Percentiles rank a stretch among this genome's conserved stretches.
phyloP scores from a whole-genome alignment of 2,329 filamentous ascomycete species.

The Thielaviopsis ethacetica region DNA sequence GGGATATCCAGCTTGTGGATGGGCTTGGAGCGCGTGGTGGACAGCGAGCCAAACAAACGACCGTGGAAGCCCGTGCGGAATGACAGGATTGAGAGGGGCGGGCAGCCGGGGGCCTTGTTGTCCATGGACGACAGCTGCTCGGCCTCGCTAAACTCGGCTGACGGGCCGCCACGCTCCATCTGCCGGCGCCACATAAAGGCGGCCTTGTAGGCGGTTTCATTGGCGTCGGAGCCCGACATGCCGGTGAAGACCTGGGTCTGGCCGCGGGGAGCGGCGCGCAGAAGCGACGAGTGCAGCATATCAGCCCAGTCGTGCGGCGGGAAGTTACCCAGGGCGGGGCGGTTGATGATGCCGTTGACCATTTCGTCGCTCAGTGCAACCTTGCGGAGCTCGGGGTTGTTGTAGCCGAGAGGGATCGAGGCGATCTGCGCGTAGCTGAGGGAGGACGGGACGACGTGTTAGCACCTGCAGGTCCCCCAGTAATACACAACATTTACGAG shows the following conservation, averaged over 20 bases:
- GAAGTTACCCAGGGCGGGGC: slow-evolving; percentile 68
- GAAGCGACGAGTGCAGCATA: slow-evolving; percentile 53
- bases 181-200: slow-evolving; percentile 70
- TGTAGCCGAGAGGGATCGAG: slow-evolving; percentile 71
- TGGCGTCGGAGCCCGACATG: slow-evolving; percentile 65
- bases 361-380: slow-evolving; percentile 56
- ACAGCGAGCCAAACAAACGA: slow-evolving; percentile 61
- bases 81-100: slow-evolving; percentile 59
- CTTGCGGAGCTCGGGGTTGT: slow-evolving; percentile 51
- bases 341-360: slow-evolving; percentile 58
- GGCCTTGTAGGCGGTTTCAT: slow-evolving; percentile 74
- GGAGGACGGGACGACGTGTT: not conserved
- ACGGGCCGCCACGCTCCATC: slow-evolving; percentile 51
- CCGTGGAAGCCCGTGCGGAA: slow-evolving; percentile 70
- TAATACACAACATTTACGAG: no score
- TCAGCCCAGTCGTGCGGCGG: slow-evolving; percentile 59
- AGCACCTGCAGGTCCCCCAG: no score
- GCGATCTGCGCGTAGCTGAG: slow-evolving; percentile 61
- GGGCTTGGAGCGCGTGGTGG: slow-evolving; percentile 65
- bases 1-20: slow-evolving; percentile 80
- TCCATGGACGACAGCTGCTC: slow-evolving; percentile 53
- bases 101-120: slow-evolving; percentile 57
- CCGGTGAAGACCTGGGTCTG: slow-evolving; percentile 68
- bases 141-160: slow-evolving; percentile 53
- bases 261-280: slow-evolving; percentile 58